Percentiles rank a stretch among this genome's conserved stretches.
Evolutionary conservation across 768 basidiomycete genomes (phyloP).

Genomic region (Ramaria sp.): DNA sequence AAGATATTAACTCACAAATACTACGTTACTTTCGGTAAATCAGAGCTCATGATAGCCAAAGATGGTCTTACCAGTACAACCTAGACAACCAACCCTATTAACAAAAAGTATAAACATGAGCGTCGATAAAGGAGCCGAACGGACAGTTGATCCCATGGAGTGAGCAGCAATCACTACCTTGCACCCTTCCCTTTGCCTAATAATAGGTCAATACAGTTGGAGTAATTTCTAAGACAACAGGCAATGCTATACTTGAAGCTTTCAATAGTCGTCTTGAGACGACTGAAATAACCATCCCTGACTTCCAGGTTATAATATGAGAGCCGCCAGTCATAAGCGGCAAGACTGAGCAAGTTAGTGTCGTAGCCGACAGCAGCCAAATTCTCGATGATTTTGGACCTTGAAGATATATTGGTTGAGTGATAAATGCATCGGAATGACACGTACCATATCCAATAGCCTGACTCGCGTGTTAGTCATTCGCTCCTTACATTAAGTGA

Average conservation of each 20-base stretch:
- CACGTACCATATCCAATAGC: constrained; percentile 87
- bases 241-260: constrained; percentile 45
- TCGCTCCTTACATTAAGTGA: constrained; percentile 10
- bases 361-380: constrained; percentile 90
- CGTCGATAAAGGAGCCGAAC: constrained; percentile 13
- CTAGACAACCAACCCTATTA: constrained; percentile 17
- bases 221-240: not conserved
- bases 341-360: constrained; percentile 75
- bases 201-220: not conserved
- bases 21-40: constrained; percentile 26
- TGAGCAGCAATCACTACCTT: constrained; percentile 81
- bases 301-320: constrained; percentile 88
- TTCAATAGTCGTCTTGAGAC: constrained; percentile 73
- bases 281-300: constrained; percentile 83
- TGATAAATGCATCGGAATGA: not conserved
- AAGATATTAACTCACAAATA: constrained; percentile 60
- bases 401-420: constrained; percentile 17
- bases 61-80: constrained; percentile 37
- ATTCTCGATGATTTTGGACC: constrained; percentile 92
- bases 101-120: not conserved
- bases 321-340: constrained; percentile 86
- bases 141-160: constrained; percentile 76
- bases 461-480: constrained; percentile 22
- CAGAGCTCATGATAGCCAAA: not conserved
- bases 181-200: constrained; percentile 55